A percentile compares a stretch with the other conserved stretches of the same genome.
Evolutionary conservation across 2,329 filamentous ascomycete genomes (phyloP).

Genomic region (Arthrobotrys iridis): DNA sequence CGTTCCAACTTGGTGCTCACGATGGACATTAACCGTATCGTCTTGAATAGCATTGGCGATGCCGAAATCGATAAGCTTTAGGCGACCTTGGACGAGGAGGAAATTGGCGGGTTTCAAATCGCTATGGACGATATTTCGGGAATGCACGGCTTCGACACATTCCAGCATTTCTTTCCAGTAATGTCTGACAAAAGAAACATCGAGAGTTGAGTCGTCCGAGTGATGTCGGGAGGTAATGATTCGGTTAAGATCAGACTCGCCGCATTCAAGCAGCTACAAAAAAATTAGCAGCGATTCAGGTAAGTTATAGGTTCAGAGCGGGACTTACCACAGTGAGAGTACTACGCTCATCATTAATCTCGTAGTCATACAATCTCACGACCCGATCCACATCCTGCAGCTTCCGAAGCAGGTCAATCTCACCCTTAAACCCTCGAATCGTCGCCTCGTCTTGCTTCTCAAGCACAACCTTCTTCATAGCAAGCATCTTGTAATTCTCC

Average conservation of each 20-base stretch:
- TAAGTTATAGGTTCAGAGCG: neutral
- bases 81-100: conserved; percentile 83
- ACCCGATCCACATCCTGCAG: conserved; percentile 87
- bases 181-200: conserved; percentile 90
- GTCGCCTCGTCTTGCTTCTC: conserved; percentile 87
- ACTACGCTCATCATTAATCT: conserved; percentile 91
- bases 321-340: conserved; percentile 80
- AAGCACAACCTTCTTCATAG: conserved; percentile 89
- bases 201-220: conserved; percentile 77
- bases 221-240: conserved; percentile 79
- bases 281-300: neutral
- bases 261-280: conserved; percentile 89
- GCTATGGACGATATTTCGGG: conserved; percentile 91
- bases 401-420: conserved; percentile 88
- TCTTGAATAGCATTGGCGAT: conserved; percentile 98
- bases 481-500: conserved; percentile 95
- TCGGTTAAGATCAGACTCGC: conserved; percentile 90
- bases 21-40: conserved; percentile 95
- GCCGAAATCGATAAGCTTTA: conserved; percentile 98
- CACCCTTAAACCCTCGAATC: conserved; percentile 88
- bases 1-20: conserved; percentile 92
- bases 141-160: conserved; percentile 88
- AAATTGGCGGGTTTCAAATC: conserved; percentile 98
- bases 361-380: conserved; percentile 88
- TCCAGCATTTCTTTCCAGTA: conserved; percentile 99